Conservation (phyloP, 2,329 filamentous ascomycete species). For the Coniella lustricola region DNA sequence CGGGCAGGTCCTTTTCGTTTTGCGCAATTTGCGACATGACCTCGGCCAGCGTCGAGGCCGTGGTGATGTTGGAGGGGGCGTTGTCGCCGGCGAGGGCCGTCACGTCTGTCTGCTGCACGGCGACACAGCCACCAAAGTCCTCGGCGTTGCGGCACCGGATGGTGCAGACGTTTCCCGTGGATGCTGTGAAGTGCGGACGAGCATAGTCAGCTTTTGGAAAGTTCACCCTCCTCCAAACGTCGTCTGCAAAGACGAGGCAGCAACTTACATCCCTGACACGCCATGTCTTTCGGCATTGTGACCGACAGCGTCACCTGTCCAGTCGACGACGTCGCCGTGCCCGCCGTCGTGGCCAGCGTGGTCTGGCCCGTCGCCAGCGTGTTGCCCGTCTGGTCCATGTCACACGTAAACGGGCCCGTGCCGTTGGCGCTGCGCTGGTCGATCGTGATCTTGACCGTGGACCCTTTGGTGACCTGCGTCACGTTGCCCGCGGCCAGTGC, state of each 20-base stretch:
- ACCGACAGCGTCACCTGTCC: conserved; percentile 39
- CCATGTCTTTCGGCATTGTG: conserved; percentile 38
- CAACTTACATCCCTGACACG: conserved; percentile 40
- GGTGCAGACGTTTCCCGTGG: conserved; percentile 49
- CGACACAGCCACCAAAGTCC: conserved; percentile 45
- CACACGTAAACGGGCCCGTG: conserved; percentile 43
- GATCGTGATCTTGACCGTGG: conserved; percentile 34
- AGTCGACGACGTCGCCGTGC: conserved; percentile 40
- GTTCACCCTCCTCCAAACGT: too few species aligned
- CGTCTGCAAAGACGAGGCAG: too few species aligned
- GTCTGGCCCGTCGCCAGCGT: conserved; percentile 35
- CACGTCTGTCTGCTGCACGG: conserved; percentile 44
- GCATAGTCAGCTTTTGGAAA: too few species aligned
- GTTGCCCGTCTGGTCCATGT: conserved; percentile 39
- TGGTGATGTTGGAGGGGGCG: conserved; percentile 34
- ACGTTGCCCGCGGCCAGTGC: conserved; percentile 36
- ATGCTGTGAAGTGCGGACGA: too few species aligned
- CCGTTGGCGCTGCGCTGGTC: conserved; percentile 44
- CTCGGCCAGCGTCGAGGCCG: conserved; percentile 34
- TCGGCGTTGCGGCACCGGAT: conserved; percentile 48
- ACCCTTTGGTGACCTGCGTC: conserved; percentile 40
- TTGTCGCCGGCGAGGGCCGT: conserved; percentile 28
- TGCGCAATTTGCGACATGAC: conserved; percentile 40
- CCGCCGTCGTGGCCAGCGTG: conserved; percentile 33
- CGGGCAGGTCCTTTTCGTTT: conserved; percentile 42